A percentile compares a stretch with the other conserved stretches of the same genome.
These are phyloP conservation scores for Pestalotiopsis sp. DNA, from an alignment of 2,329 filamentous ascomycete species.

Conservation along the genomic window DNA sequence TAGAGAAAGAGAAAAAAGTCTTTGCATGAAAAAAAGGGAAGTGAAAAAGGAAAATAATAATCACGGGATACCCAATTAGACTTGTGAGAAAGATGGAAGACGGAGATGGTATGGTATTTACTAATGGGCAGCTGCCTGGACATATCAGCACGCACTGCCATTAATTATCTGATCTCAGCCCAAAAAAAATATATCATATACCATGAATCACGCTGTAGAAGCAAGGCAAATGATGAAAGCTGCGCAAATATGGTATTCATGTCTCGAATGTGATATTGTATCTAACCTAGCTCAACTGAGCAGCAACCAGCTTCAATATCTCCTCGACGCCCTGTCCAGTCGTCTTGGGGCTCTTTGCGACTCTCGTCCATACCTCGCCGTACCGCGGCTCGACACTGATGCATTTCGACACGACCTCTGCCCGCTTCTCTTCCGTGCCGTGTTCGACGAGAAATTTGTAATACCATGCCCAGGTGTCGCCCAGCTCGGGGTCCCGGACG, in stretches of 20 bases:
- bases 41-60: not conserved
- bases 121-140: too few relatives aligned
- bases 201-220: too few relatives aligned
- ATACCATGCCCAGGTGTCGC: constrained; percentile 98
- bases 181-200: too few relatives aligned
- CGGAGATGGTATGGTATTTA: too few relatives aligned
- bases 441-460: constrained; percentile 92
- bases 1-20: not conserved
- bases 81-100: too few relatives aligned
- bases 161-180: too few relatives aligned
- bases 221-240: too few relatives aligned
- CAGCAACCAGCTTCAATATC: constrained; percentile 78
- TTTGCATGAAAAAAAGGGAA: not conserved
- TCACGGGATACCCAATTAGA: too few relatives aligned
- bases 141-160: too few relatives aligned
- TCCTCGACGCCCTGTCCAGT: constrained; percentile 76
- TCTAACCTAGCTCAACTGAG: constrained; percentile 35
- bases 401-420: constrained; percentile 81
- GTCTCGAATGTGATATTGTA: not conserved
- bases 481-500: constrained; percentile 80
- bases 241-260: not conserved
- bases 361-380: constrained; percentile 86
- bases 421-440: constrained; percentile 90
- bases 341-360: constrained; percentile 86
- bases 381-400: constrained; percentile 84